Percentiles rank a stretch among this genome's conserved stretches.
phyloP scores from a whole-genome alignment of 2,329 filamentous ascomycete species.

The Ophiocordyceps robertsii region DNA sequence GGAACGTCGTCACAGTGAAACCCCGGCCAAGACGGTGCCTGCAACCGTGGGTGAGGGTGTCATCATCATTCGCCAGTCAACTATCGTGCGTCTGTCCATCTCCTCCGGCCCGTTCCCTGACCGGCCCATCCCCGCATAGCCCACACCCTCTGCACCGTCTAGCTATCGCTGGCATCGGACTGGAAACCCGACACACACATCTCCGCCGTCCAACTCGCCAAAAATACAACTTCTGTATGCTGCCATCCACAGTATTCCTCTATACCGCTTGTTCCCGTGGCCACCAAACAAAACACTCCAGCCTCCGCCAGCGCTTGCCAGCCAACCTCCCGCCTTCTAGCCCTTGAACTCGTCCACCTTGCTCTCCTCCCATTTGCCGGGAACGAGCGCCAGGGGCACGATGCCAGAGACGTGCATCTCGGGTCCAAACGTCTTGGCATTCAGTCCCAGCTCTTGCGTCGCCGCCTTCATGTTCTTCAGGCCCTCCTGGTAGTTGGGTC shows the following conservation, averaged over 20 bases:
- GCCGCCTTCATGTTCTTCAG: constrained; percentile 99
- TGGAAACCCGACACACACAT: constrained; percentile 1
- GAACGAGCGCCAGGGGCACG: constrained; percentile 75
- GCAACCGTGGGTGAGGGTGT: background rate
- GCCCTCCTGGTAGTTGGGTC: constrained; percentile 99
- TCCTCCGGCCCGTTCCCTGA: background rate
- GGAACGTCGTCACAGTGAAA: too few relatives aligned
- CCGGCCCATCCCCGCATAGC: background rate
- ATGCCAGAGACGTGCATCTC: constrained; percentile 98
- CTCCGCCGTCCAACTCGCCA: constrained; percentile 19
- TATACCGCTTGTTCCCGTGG: constrained; percentile 4
- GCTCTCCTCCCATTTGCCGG: constrained; percentile 50
- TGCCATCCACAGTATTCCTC: constrained; percentile 8
- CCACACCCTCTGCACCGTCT: background rate
- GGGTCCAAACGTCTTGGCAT: constrained; percentile 49
- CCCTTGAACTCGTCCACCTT: constrained; percentile 47
- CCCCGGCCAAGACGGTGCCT: too few relatives aligned
- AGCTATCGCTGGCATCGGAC: background rate
- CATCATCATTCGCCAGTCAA: background rate
- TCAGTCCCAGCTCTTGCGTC: constrained; percentile 79
- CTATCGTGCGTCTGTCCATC: background rate
- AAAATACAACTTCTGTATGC: constrained; percentile 16
- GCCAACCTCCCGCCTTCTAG: constrained; percentile 21
- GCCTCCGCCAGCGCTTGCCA: background rate
- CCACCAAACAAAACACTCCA: background rate